A percentile compares a stretch with the other conserved stretches of the same genome.
These are phyloP conservation scores for Globisporangium acanthophoron DNA, from an alignment of 352 stramenopile species.

Conservation along the genomic window DNA sequence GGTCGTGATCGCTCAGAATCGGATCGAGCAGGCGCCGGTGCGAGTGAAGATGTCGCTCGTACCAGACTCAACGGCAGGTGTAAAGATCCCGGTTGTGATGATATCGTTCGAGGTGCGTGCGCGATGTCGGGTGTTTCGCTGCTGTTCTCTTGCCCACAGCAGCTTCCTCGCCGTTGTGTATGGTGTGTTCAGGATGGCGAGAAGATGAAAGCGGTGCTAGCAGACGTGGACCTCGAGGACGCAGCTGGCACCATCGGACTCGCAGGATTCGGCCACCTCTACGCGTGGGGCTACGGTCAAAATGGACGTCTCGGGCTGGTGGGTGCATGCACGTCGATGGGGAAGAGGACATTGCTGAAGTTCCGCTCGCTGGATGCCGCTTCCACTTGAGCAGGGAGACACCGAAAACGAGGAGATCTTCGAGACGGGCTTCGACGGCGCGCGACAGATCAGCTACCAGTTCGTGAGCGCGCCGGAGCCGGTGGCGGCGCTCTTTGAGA, in stretches of 20 bases:
- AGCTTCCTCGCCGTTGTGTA: not conserved
- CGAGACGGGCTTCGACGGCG: conserved; percentile 57
- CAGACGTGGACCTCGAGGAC: conserved; percentile 40
- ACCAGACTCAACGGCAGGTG: conserved; percentile 16
- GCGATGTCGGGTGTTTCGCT: not conserved
- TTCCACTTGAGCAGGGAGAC: conserved; percentile 30
- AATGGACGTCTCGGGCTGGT: conserved; percentile 64
- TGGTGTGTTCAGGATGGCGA: conserved; percentile 21
- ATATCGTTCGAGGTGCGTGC: conserved; percentile 40
- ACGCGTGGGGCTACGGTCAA: conserved; percentile 63
- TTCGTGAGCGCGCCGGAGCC: conserved; percentile 42
- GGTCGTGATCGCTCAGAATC: conserved; percentile 56
- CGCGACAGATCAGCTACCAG: conserved; percentile 63
- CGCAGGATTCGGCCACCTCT: conserved; percentile 36
- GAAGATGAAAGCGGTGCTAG: conserved; percentile 37
- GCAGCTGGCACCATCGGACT: conserved; percentile 38
- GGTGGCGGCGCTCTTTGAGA: conserved; percentile 40
- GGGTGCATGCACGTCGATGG: conserved; percentile 1
- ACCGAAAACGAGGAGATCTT: conserved; percentile 66
- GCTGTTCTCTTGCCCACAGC: not conserved
- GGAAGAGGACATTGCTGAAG: not conserved
- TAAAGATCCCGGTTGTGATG: conserved; percentile 66
- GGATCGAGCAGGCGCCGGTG: conserved; percentile 36
- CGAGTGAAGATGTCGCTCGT: conserved; percentile 22
- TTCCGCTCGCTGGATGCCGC: not conserved